Base-by-base conservation (phyloP, 805 yeast genomes). In the Saturnispora zaruensis region DNA sequence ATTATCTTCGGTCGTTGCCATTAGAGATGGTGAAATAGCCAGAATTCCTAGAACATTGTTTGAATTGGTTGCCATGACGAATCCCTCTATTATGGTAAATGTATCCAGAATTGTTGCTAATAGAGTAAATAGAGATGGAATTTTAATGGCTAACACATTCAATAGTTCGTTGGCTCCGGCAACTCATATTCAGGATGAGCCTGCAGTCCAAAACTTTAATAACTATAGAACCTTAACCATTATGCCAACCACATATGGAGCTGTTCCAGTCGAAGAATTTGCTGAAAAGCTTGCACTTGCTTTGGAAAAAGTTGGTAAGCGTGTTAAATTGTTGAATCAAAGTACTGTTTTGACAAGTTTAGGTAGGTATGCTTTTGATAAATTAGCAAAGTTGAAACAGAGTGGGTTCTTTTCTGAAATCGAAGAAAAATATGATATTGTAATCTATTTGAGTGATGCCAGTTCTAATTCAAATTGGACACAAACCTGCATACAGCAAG, bases 341-440 rank as follows among this genome's bases (percentile, higher is more conserved):
- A 82, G 95, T 0, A 76, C 90, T 0, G 81, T 90, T 0, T 69
- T 91, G 51, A 75, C 77, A 4, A 90, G 87, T 62, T 69, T 91
- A 53, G 99, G 99, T 1, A 76, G 87, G 48, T 87, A 90, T 66
- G 97, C 98, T 0, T 93, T 93, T 71, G 96, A 88, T 64, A 88
- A 81, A 57, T 72, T 93, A 44, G 87, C 96, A 0, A 81, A 83
- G 50, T 70, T 93, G 61, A 90, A 87, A 61, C 82, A 90, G 53
- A 79, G 93, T 38, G 96, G 97, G 0, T 87, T 83, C 60, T 84
- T 91, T 62, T 86, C 96, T 0, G 95, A 88, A 57, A 72, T 93
- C 45, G 99, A 91, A 70, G 97, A 90, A 59, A 76, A 79, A 54
- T 87, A 82, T 63, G 87, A 91, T 56, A 84, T 88, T n/a, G 84